These are phyloP conservation scores for Inonotus hispidus DNA, from an alignment of 1,284 basidiomycete genomes.

Conservation along the genomic window DNA sequence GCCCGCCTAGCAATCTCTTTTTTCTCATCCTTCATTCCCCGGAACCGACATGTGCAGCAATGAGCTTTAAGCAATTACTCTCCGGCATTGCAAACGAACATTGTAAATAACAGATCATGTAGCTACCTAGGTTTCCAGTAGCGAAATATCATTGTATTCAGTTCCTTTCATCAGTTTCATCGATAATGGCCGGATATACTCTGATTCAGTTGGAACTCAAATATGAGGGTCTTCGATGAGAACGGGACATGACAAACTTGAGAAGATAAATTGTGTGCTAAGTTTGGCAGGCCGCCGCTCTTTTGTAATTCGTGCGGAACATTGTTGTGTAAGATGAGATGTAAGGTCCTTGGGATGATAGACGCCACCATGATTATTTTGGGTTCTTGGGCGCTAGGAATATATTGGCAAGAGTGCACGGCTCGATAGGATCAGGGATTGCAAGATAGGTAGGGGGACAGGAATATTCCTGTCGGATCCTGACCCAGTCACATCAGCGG, in stretches of 20 bases:
- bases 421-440: no score
- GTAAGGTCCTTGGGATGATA: not conserved
- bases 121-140: slow-evolving; percentile 13
- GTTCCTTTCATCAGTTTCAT: not conserved
- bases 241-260: not conserved
- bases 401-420: not conserved
- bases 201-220: not conserved
- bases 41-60: no score
- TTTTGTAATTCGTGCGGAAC: not conserved
- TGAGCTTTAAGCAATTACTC: not conserved
- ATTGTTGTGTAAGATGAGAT: not conserved
- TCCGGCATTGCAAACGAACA: slow-evolving; percentile 8
- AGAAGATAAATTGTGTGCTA: not conserved
- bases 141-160: slow-evolving; percentile 9
- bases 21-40: not conserved
- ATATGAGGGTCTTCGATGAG: not conserved
- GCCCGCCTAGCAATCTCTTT: not conserved
- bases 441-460: not conserved
- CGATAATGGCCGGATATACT: not conserved
- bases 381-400: not conserved
- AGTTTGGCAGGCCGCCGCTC: not conserved
- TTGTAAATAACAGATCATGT: slow-evolving; percentile 6
- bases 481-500: not conserved
- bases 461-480: not conserved
- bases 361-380: not conserved